A percentile compares a stretch with the other conserved stretches of the same genome.
Conservation (phyloP, 1,139 yeast species). For the Suhomyces wounanorum region DNA sequence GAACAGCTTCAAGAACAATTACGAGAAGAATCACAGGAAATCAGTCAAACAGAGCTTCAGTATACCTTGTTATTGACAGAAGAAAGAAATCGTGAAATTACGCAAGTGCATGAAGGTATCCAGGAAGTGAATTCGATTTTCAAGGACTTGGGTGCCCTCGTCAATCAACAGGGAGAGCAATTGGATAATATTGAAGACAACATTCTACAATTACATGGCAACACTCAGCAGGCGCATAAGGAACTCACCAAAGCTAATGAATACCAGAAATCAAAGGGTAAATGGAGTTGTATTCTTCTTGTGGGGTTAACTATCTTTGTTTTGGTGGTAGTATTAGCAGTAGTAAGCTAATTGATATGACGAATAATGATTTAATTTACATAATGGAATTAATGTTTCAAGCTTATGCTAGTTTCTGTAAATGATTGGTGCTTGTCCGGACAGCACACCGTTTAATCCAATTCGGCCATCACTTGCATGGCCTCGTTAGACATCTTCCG, state of each 20-base stretch:
- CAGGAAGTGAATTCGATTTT: slow-evolving; percentile 83
- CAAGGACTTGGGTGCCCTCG: slow-evolving; percentile 74
- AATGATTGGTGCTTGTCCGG: background rate
- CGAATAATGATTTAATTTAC: background rate
- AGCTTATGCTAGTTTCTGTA: background rate
- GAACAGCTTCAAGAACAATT: slow-evolving; percentile 18
- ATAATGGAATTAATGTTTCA: background rate
- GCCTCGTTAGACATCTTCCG: slow-evolving; percentile 12
- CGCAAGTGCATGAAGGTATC: slow-evolving; percentile 73
- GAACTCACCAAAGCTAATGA: slow-evolving; percentile 75
- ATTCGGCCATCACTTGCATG: background rate
- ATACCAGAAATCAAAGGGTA: slow-evolving; percentile 67
- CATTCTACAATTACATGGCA: slow-evolving; percentile 61
- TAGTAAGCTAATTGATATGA: slow-evolving; percentile 28
- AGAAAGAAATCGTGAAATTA: slow-evolving; percentile 73
- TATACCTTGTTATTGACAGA: slow-evolving; percentile 69
- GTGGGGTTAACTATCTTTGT: slow-evolving; percentile 44
- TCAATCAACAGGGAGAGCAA: slow-evolving; percentile 81
- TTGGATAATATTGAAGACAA: slow-evolving; percentile 83
- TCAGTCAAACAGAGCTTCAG: slow-evolving; percentile 65
- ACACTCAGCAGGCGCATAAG: slow-evolving; percentile 68
- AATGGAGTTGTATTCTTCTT: slow-evolving; percentile 71
- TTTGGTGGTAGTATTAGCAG: slow-evolving; percentile 41
- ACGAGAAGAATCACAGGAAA: slow-evolving; percentile 42
- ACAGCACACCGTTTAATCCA: background rate